Evolutionary conservation across 805 yeast species (phyloP).

Genomic region (Diddensiella caesifluorescens): DNA sequence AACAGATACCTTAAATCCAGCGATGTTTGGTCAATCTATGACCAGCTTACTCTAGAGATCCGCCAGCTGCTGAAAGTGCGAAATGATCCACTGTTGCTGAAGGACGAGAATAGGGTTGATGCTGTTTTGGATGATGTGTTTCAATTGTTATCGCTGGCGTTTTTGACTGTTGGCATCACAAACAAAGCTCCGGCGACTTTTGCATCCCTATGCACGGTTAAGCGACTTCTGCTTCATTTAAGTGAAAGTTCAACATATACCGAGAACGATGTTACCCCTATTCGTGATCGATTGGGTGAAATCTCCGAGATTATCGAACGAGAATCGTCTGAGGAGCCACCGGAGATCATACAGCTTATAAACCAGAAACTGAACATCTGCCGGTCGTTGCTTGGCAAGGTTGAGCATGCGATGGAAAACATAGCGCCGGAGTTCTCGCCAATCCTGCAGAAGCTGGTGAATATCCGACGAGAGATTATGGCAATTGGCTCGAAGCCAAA

Average conservation of each 20-base stretch:
- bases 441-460: constrained; percentile 55
- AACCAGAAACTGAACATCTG: constrained; percentile 64
- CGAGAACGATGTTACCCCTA: constrained; percentile 74
- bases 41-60: constrained; percentile 28
- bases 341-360: constrained; percentile 57
- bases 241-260: constrained; percentile 79
- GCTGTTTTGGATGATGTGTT: constrained; percentile 79
- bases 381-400: constrained; percentile 47
- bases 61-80: constrained; percentile 30
- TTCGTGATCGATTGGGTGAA: constrained; percentile 65
- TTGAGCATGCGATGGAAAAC: constrained; percentile 51
- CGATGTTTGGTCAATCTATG: constrained; percentile 30
- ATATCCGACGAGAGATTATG: constrained; percentile 57
- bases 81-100: constrained; percentile 25
- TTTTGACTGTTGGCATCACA: constrained; percentile 86
- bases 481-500: constrained; percentile 43
- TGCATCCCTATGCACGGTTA: constrained; percentile 82
- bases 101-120: constrained; percentile 48
- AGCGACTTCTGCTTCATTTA: constrained; percentile 75
- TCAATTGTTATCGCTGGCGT: constrained; percentile 79
- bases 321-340: constrained; percentile 37
- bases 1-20: constrained; percentile 29
- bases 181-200: constrained; percentile 92
- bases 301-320: constrained; percentile 56
- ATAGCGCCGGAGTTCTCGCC: constrained; percentile 47